These are phyloP conservation scores for Candida mesenterica DNA, from an alignment of 1,139 yeast genomes.

Conservation along the genomic window DNA sequence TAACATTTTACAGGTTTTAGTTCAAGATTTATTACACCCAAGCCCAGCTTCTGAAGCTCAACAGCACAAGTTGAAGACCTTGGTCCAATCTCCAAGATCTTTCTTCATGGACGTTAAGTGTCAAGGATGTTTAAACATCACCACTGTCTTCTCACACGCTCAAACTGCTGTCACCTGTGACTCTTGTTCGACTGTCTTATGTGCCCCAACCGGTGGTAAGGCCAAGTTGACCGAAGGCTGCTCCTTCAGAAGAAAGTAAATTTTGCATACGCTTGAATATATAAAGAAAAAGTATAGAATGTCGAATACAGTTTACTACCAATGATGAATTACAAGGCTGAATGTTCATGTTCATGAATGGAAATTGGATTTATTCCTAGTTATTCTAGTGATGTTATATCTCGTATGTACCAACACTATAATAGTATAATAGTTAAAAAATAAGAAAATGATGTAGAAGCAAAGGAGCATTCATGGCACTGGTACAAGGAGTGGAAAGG, in stretches of 20 bases:
- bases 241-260: conserved; percentile 98
- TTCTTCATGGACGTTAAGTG: conserved; percentile 99
- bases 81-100: conserved; percentile 97
- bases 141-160: conserved; percentile 99
- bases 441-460: no score
- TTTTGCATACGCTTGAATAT: conserved; percentile 13
- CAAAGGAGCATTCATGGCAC: no score
- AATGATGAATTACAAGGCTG: background rate
- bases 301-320: conserved; percentile 10
- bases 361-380: background rate
- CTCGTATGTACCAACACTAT: background rate
- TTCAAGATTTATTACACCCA: conserved; percentile 73
- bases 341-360: background rate
- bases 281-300: conserved; percentile 11
- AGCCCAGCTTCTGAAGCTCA: conserved; percentile 92
- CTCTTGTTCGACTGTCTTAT: conserved; percentile 95
- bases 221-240: conserved; percentile 99
- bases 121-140: conserved; percentile 98
- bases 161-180: conserved; percentile 99
- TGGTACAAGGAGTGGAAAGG: no score
- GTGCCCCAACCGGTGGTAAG: conserved; percentile 99
- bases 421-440: background rate
- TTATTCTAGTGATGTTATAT: background rate
- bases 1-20: conserved; percentile 23
- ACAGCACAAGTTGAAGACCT: conserved; percentile 96